Evolutionary conservation across 768 basidiomycete species (phyloP).

Genomic region (Lactarius trivialis): DNA sequence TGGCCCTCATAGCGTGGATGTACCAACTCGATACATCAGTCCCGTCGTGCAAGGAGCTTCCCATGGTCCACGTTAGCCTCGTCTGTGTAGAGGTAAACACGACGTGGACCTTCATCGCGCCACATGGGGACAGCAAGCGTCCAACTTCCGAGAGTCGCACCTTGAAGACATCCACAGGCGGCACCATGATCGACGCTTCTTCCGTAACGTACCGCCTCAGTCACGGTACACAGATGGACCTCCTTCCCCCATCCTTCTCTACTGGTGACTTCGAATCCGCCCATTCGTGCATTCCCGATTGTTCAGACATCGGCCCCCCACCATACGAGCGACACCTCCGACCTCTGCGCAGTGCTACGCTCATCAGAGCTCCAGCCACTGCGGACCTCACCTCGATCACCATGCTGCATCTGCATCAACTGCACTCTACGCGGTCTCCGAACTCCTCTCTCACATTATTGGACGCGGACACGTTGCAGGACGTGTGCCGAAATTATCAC

Average conservation of each 20-base stretch:
- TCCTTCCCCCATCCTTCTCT: slow-evolving; percentile 1
- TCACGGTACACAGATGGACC: slow-evolving; percentile 1
- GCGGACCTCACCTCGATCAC: slow-evolving; percentile 37
- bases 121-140: slow-evolving; percentile 23
- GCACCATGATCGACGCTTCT: slow-evolving; percentile 40
- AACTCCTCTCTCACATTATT: slow-evolving; percentile 34
- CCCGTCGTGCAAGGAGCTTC: slow-evolving; percentile 35
- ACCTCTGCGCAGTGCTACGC: slow-evolving; percentile 50
- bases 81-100: slow-evolving; percentile 52
- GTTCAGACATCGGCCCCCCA: slow-evolving; percentile 31
- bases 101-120: slow-evolving; percentile 52
- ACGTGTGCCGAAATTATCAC: slow-evolving; percentile 63
- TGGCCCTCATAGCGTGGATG: slow-evolving; percentile 55
- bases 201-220: slow-evolving; percentile 18
- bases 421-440: slow-evolving; percentile 43
- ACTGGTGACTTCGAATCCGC: slow-evolving; percentile 26
- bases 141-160: slow-evolving; percentile 28
- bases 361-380: slow-evolving; percentile 50
- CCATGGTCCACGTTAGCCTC: slow-evolving; percentile 53
- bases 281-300: slow-evolving; percentile 32
- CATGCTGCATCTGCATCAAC: slow-evolving; percentile 57
- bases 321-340: slow-evolving; percentile 34
- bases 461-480: slow-evolving; percentile 36
- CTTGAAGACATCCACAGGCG: slow-evolving; percentile 30
- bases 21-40: slow-evolving; percentile 41